phyloP scores from a whole-genome alignment of 768 basidiomycete genomes.

The Suillus weaverae region DNA sequence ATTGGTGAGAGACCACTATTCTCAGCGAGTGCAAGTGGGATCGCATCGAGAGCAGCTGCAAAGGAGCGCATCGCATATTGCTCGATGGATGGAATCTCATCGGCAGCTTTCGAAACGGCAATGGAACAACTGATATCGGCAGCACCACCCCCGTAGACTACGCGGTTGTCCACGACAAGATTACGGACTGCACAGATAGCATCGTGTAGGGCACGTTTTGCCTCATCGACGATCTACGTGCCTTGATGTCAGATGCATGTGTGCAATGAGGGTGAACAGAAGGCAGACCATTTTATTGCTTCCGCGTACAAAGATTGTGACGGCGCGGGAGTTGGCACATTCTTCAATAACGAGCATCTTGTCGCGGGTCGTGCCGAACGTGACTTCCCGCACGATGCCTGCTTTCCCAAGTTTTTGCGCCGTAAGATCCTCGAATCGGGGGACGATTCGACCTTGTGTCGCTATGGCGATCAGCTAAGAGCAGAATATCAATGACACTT shows the following conservation, averaged over 20 bases:
- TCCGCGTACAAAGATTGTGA: slow-evolving; percentile 96
- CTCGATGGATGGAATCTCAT: slow-evolving; percentile 95
- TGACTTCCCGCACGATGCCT: slow-evolving; percentile 89
- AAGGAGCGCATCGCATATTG: slow-evolving; percentile 99
- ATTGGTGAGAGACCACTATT: slow-evolving; percentile 97
- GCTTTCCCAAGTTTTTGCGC: slow-evolving; percentile 90
- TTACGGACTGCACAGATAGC: slow-evolving; percentile 97
- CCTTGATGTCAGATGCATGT: background rate
- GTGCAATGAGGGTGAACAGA: background rate
- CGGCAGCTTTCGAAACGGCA: slow-evolving; percentile 91
- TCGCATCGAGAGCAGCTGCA: slow-evolving; percentile 89
- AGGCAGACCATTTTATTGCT: slow-evolving; percentile 93
- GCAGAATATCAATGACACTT: background rate
- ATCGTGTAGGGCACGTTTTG: slow-evolving; percentile 96
- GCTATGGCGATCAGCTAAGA: slow-evolving; percentile 93
- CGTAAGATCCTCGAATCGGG: slow-evolving; percentile 94
- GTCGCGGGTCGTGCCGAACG: slow-evolving; percentile 97
- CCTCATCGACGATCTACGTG: slow-evolving; percentile 93
- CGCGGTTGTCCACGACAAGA: slow-evolving; percentile 90
- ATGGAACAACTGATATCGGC: slow-evolving; percentile 96
- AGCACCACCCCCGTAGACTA: slow-evolving; percentile 97
- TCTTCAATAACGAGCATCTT: slow-evolving; percentile 99
- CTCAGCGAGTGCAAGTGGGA: slow-evolving; percentile 95
- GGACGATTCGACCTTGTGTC: slow-evolving; percentile 96
- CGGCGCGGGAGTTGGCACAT: slow-evolving; percentile 94